Base-by-base conservation (phyloP, 805 yeast species). In the Hagleromyces aurorensis region DNA sequence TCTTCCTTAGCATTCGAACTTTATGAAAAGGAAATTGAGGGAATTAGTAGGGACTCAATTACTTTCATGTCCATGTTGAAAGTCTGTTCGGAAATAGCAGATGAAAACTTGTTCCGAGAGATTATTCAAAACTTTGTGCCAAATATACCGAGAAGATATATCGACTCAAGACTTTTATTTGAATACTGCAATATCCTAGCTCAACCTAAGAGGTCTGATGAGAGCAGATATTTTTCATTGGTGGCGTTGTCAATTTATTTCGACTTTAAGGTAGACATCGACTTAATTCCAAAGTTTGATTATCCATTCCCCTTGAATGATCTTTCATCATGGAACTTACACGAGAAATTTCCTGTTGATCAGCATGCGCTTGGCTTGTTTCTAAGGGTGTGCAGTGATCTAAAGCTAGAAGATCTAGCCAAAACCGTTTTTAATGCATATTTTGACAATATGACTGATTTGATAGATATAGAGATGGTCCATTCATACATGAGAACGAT, bases 1-100 rank as follows among this genome's bases (percentile, higher is more conserved):
- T 52, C 61, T 8, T 56, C 56, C 0, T 38, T 50, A 8, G 64
- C 66, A 0, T 49, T 67, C 25, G 47, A 59, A n/a, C 38, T 69
- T 4, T 64, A 57, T 37, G 61, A 66, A 5, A 44, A 32, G 23
- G 38, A 36, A 18, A 36, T 43, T 3, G 34, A 36, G 16, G 37
- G 36, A 7, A 20, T 48, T 4, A 38, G 27, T 21, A 30, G 36
- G 12, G 55, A 52, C 29, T 19, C 46, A 6, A 51, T 49, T 14
- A 49, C 55, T 2, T 48, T 37, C 27, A 34, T 43, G 6, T 37
- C 40, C 37, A 34, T 54, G 25, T 29, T 51, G 4, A 44, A 48
- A 19, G 48, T 48, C 1, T 36, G 41, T 16, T 19, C 41, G 6
- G 40, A 41, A 13, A 31, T 48, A 4, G 29, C 39, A 10, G 40